Evolutionary conservation across 164 flowering plant species (phyloP).

Genomic region (Brasenia schreberi): DNA sequence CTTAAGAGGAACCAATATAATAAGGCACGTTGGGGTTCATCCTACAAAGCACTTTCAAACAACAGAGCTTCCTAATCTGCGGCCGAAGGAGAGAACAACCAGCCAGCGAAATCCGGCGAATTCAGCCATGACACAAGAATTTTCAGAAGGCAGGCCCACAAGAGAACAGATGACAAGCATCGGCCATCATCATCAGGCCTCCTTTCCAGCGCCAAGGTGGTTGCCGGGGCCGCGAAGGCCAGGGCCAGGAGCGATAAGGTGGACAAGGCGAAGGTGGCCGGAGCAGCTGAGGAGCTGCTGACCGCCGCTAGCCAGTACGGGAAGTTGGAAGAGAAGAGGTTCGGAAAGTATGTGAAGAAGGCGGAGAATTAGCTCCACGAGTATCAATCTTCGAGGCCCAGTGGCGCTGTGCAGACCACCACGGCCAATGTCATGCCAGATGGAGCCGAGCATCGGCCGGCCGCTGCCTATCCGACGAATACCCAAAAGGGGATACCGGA

Average conservation of each 20-base stretch:
- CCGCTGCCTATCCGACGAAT: neutral
- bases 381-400: slow-evolving; percentile 8
- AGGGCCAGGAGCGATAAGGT: slow-evolving; percentile 13
- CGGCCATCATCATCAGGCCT: slow-evolving; percentile 28
- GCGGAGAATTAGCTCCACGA: slow-evolving; percentile 42
- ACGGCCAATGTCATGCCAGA: neutral
- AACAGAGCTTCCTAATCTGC: no score
- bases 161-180: neutral
- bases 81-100: neutral
- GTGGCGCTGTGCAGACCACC: neutral
- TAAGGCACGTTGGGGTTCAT: no score
- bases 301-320: slow-evolving; percentile 36
- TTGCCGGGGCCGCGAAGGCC: slow-evolving; percentile 34
- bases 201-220: slow-evolving; percentile 33
- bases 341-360: slow-evolving; percentile 29
- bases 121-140: neutral
- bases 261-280: slow-evolving; percentile 34
- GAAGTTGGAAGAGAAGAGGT: slow-evolving; percentile 22
- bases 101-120: neutral
- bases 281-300: slow-evolving; percentile 32
- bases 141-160: neutral
- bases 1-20: no score
- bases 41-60: no score
- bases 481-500: neutral
- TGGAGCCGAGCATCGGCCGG: neutral